These are phyloP conservation scores for Aspergillus hiratsukae DNA, from an alignment of 2,329 filamentous ascomycete genomes.

Conservation along the genomic window DNA sequence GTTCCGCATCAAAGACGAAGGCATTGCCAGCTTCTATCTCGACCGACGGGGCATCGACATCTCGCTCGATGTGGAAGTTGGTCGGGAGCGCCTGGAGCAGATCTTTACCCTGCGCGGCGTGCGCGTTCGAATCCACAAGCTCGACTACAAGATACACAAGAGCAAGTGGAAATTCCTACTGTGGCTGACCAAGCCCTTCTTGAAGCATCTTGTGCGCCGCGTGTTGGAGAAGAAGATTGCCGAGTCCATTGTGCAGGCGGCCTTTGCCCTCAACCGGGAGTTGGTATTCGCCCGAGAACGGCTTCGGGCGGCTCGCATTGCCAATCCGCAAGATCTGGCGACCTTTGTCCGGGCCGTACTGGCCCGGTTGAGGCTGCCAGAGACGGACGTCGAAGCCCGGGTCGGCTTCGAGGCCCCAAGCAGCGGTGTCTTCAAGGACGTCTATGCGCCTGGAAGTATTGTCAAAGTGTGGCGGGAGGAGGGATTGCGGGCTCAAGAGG, in stretches of 20 bases:
- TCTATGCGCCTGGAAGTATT: slow-evolving; percentile 84
- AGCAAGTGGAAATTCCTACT: slow-evolving; percentile 72
- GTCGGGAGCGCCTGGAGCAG: slow-evolving; percentile 71
- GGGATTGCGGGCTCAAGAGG: slow-evolving; percentile 63
- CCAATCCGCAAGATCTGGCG: slow-evolving; percentile 70
- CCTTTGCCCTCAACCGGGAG: slow-evolving; percentile 76
- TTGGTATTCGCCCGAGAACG: slow-evolving; percentile 81
- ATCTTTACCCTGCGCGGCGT: slow-evolving; percentile 74
- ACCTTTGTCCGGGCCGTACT: slow-evolving; percentile 80
- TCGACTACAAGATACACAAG: slow-evolving; percentile 67
- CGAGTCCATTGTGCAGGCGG: slow-evolving; percentile 61
- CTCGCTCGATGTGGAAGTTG: slow-evolving; percentile 77
- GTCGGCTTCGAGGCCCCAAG: slow-evolving; percentile 63
- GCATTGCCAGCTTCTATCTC: slow-evolving; percentile 78
- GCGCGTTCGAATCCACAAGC: slow-evolving; percentile 77
- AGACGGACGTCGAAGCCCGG: slow-evolving; percentile 71
- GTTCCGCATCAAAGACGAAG: slow-evolving; percentile 71
- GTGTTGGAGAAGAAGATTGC: slow-evolving; percentile 76
- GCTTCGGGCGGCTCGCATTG: slow-evolving; percentile 77
- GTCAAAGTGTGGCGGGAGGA: slow-evolving; percentile 88
- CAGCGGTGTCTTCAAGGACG: slow-evolving; percentile 68
- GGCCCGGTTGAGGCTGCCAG: slow-evolving; percentile 68
- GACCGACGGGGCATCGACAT: slow-evolving; percentile 86
- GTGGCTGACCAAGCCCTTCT: slow-evolving; percentile 78
- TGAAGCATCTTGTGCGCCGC: slow-evolving; percentile 74